Conservation (phyloP, 306 rosid genomes). For the Cyclanthera cordifolia region DNA sequence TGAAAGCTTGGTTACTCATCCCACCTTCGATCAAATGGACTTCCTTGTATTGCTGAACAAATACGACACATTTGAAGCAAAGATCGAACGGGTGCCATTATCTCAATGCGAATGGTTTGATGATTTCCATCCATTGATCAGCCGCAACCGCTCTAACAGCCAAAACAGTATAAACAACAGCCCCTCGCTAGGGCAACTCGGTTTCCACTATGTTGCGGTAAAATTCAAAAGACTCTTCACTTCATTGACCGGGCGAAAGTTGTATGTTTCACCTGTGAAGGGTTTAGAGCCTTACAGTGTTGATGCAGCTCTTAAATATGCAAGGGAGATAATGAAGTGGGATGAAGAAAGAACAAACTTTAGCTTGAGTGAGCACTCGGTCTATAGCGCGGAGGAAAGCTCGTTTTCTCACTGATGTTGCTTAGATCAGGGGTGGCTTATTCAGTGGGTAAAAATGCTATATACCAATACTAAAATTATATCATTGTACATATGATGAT, state of each 20-base stretch:
- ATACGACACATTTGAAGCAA: slow-evolving; percentile 65
- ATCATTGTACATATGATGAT: slow-evolving; percentile 11
- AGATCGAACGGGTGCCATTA: slow-evolving; percentile 54
- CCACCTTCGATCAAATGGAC: slow-evolving; percentile 78
- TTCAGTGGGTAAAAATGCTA: slow-evolving; percentile 14
- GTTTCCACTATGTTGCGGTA: slow-evolving; percentile 59
- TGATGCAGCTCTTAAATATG: slow-evolving; percentile 71
- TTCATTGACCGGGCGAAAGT: slow-evolving; percentile 56
- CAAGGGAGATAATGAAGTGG: slow-evolving; percentile 86
- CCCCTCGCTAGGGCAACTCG: slow-evolving; percentile 62
- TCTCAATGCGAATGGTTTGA: slow-evolving; percentile 72
- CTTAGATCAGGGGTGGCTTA: slow-evolving; percentile 20
- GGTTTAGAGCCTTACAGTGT: slow-evolving; percentile 73
- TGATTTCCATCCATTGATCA: slow-evolving; percentile 63
- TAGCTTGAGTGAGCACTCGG: slow-evolving; percentile 65
- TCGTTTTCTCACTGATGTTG: slow-evolving; percentile 40
- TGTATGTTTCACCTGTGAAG: slow-evolving; percentile 65
- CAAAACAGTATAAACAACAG: slow-evolving; percentile 39
- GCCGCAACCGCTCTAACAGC: slow-evolving; percentile 39
- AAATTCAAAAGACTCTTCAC: slow-evolving; percentile 85
- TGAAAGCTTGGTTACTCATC: slow-evolving; percentile 72
- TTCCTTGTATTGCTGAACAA: slow-evolving; percentile 83
- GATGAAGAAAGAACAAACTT: slow-evolving; percentile 71
- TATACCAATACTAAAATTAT: slow-evolving; percentile 13
- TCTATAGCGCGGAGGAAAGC: slow-evolving; percentile 73